A percentile compares a stretch with the other conserved stretches of the same genome.
These are phyloP conservation scores for Basipetospora chlamydospora DNA, from an alignment of 2,329 filamentous ascomycete genomes.

Conservation along the genomic window DNA sequence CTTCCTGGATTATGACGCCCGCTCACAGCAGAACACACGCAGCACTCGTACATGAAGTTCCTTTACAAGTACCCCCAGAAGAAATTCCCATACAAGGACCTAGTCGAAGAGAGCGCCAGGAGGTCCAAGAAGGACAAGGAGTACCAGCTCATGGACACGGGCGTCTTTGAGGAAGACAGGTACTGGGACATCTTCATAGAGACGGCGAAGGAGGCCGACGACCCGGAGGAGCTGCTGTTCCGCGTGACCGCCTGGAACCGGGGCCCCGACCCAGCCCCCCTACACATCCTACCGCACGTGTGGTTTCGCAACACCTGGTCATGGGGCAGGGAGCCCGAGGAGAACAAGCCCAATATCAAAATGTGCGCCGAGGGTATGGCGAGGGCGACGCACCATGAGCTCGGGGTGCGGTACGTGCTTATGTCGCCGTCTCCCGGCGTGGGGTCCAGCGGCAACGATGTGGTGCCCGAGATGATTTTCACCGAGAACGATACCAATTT, in stretches of 20 bases:
- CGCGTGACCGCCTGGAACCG: slow-evolving; percentile 94
- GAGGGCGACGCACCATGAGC: slow-evolving; percentile 62
- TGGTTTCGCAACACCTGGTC: slow-evolving; percentile 98
- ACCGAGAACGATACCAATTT: slow-evolving; percentile 94
- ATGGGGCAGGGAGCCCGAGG: slow-evolving; percentile 67
- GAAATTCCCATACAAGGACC: slow-evolving; percentile 80
- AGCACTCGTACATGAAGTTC: slow-evolving; percentile 98
- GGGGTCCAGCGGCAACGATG: slow-evolving; percentile 63
- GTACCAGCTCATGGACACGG: slow-evolving; percentile 85
- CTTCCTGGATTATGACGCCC: neutral
- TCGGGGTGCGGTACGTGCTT: slow-evolving; percentile 73
- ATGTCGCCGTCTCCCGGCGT: slow-evolving; percentile 83
- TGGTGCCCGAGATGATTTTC: slow-evolving; percentile 74
- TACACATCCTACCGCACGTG: slow-evolving; percentile 87
- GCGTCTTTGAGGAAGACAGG: slow-evolving; percentile 70
- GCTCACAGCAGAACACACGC: too few species aligned
- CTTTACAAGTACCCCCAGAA: slow-evolving; percentile 95
- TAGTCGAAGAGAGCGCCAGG: slow-evolving; percentile 70
- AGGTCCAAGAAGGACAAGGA: slow-evolving; percentile 66
- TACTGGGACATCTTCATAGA: slow-evolving; percentile 99
- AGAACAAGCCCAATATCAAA: slow-evolving; percentile 68
- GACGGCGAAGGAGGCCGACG: slow-evolving; percentile 84
- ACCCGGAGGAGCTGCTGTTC: slow-evolving; percentile 83
- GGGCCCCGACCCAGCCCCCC: slow-evolving; percentile 73
- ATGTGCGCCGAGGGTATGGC: slow-evolving; percentile 51